Evolutionary conservation across 345 rosid species (phyloP), one percentile per base, ranked within the genome.

Genomic region (Dipteronia dyeriana): DNA sequence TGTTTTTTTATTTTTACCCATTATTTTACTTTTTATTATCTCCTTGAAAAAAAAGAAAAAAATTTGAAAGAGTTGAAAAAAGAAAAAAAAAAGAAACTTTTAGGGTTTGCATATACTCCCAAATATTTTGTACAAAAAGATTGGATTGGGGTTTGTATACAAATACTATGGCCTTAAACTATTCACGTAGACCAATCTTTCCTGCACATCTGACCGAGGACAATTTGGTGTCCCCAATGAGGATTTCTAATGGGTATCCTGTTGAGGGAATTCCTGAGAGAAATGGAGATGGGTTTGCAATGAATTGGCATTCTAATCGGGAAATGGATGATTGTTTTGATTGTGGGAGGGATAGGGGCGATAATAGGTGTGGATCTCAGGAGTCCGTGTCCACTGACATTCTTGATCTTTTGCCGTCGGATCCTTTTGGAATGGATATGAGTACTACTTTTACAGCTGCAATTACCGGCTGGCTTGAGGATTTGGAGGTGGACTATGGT

Each of bases 351-450:
- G 89, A 86, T 57, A 79, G 76, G 51, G 86, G 82, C 59, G 90
- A 84, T 29, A 64, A 49, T 70, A 75, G 81, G 64, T 79, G 84
- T 51, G 86, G 84, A 77, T 83, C 91, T 7, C 97, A 89, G 80
- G 97, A 92, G 38, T 83, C 95, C 7, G 83, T 89, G 81, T 89
- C 94, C 38, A 84, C 84, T 56, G 97, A 94, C 74, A 89, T 96
- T 77, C 85, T 96, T 67, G 99, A 94, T 81, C 85, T 92, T 85
- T 80, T 94, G 89, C 97, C 97, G 0, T 86, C 94, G 0, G 99
- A 94, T 94, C 99, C 99, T 1, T 96, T 96, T 73, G 98, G 92
- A 53, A 92, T 92, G 97, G 95, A 96, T 76, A 92, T 96, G 61
- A 87, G 80, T 79, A 84, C 89, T 34, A 91, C 99, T 17, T 84